Base-by-base conservation (phyloP, 805 yeast species). In the Ogataea allantospora region DNA sequence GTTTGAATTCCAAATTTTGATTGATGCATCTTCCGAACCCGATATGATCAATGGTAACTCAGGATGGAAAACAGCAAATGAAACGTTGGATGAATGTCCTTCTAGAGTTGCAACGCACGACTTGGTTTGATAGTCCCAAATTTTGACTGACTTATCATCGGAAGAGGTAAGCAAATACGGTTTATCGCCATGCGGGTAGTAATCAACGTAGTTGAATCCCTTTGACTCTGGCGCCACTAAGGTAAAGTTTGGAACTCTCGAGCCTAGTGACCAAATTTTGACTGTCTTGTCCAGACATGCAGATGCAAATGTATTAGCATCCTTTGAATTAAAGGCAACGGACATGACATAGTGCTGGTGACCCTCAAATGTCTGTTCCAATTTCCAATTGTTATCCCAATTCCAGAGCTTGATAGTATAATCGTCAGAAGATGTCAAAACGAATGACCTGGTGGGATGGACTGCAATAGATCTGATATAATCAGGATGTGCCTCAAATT, bases 51-150 rank as follows among this genome's bases (percentile, higher is more conserved):
- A 68, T 15, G 99, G 99, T 56, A 93, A 73, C 56, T 91, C 95
- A n/a, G 96, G 96, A 63, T 93, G 99, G 81, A 89, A 93, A 23
- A 89, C 78, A 6, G 99, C 99, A 68, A 88, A 93, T 18, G 96
- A 88, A 28, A 93, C 99, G 61, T 93, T 93, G 30, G 95, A 77
- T 50, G 88, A 71, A 60, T 93, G 99, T 23, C 97, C 99, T 58
- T 84, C 95, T 52, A 93, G 71, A 18, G 95, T 83, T 8, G 98
- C 96, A 33, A 93, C 95, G 59, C 93, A 83, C 6, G 95, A 79
- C 68, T 93, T 93, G 28, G 97, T 88, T 73, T 93, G 99, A 58
- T 93, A 93, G 65, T 89, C 98, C 96, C 96, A 91, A 35, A 89
- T 73, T 55, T 85, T 85, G 48, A 88, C 79, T 2, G 96, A 81